phyloP scores from a whole-genome alignment of 768 basidiomycete genomes.

The Tephrocybe rancida region DNA sequence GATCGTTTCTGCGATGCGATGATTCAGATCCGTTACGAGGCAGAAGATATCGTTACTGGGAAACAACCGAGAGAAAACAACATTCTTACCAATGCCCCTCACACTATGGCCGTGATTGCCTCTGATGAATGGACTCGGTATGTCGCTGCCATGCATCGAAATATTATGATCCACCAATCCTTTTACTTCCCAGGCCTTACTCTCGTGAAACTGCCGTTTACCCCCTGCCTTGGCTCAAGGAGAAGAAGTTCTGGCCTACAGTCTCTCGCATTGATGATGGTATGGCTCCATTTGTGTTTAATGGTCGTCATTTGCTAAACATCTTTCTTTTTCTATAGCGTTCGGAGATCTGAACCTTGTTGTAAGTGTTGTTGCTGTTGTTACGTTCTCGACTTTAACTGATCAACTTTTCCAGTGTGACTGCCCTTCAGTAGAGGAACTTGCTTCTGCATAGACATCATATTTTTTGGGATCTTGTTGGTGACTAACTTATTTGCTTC shows the following conservation, averaged over 20 bases:
- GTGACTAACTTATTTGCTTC: constrained; percentile 8
- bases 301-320: constrained; percentile 7
- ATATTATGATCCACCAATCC: constrained; percentile 2
- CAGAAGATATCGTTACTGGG: constrained; percentile 82
- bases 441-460: constrained; percentile 40
- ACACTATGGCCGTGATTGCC: constrained; percentile 76
- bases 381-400: not conserved
- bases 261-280: constrained; percentile 93
- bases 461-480: constrained; percentile 3
- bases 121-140: constrained; percentile 89
- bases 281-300: constrained; percentile 36
- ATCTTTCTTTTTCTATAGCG: constrained; percentile 42
- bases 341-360: constrained; percentile 93
- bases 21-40: constrained; percentile 94
- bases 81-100: constrained; percentile 91
- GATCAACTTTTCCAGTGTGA: constrained; percentile 59
- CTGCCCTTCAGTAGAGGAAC: constrained; percentile 84
- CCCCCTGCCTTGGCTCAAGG: constrained; percentile 78
- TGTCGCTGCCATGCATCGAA: constrained; percentile 19
- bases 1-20: constrained; percentile 98
- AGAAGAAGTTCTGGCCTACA: constrained; percentile 97
- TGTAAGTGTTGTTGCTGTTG: constrained; percentile 46
- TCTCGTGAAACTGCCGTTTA: constrained; percentile 90
- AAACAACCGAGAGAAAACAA: constrained; percentile 93
- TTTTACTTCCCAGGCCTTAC: constrained; percentile 64